Evolutionary conservation across 805 yeast species (phyloP), one percentile per base, ranked within the genome.

Genomic region (Isabelozyma pseudorhagii): DNA sequence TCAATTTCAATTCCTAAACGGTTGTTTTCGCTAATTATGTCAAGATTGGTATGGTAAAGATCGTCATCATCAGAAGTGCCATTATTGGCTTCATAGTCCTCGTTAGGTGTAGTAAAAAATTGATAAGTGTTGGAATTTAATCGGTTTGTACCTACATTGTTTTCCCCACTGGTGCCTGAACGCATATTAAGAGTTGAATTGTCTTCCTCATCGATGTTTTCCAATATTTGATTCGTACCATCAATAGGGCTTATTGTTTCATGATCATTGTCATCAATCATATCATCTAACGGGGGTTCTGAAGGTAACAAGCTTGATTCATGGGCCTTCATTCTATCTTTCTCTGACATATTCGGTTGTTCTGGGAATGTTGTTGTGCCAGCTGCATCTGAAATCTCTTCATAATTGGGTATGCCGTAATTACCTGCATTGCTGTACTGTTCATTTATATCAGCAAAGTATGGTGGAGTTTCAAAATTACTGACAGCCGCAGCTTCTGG

Each of bases 231-330:
- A 36, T 42, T 27, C 25, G 17, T 11, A 45, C 45, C 47, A 8
- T 58, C 60, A 14, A 59, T 40, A 5, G 66, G 65, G 47, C 65
- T 61, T 11, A 63, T 49, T 3, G 59, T 58, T 6, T 57, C 59
- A 17, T 45, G 45, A 8, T 60, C 63, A 15, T 46, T 50, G 15
- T 50, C 64, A 7, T 56, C 58, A 18, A 57, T 64, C 8, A 61
- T 52, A 31, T 60, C 62, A 25, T 58, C 59, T 15, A 60, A 50
- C 1, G 64, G 67, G 1, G 77, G 77, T 31, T 67, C 85, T 2
- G 89, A 83, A 0, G 93, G 92, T 18, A 85, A 58, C 40, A 86
- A 67, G 5, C 86, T 78, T 43, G 78, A 76, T 60, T 85, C 92
- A 44, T 75, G 75, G 4, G 74, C 64, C 50, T 75, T 68, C 56